Evolutionary conservation across 2,329 filamentous ascomycete species (phyloP).

Genomic region (Claviceps maximensis): DNA sequence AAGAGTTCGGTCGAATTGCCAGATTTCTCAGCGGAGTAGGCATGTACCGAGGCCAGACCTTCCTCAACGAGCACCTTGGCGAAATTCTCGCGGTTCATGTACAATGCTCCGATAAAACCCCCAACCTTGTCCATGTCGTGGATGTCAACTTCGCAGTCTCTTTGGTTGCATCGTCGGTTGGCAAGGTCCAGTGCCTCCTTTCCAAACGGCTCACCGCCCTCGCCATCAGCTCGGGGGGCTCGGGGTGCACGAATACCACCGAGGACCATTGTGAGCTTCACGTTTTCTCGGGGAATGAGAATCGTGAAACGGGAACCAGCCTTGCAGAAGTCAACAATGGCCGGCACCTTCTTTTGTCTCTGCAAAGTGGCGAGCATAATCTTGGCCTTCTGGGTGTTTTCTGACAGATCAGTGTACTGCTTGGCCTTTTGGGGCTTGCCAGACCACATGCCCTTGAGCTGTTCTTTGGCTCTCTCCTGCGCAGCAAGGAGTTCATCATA

Average conservation of each 20-base stretch:
- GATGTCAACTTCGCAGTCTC: conserved; percentile 91
- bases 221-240: conserved; percentile 61
- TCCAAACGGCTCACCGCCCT: conserved; percentile 83
- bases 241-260: conserved; percentile 84
- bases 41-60: conserved; percentile 81
- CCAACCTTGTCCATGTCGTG: conserved; percentile 92
- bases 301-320: conserved; percentile 91
- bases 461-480: conserved; percentile 71
- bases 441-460: conserved; percentile 90
- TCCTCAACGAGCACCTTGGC: conserved; percentile 89
- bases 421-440: conserved; percentile 74
- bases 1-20: conserved; percentile 80
- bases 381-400: conserved; percentile 89
- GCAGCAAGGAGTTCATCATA: conserved; percentile 80
- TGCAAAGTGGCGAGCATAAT: conserved; percentile 79
- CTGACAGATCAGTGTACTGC: conserved; percentile 79
- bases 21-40: conserved; percentile 90
- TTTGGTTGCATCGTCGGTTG: conserved; percentile 76
- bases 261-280: conserved; percentile 89
- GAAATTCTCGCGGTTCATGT: conserved; percentile 90
- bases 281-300: conserved; percentile 79
- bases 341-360: conserved; percentile 83
- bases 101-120: conserved; percentile 91
- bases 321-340: conserved; percentile 93
- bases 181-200: conserved; percentile 90